Base-by-base conservation (phyloP, 805 yeast genomes). In the Teunomyces barrocoloradensis region DNA sequence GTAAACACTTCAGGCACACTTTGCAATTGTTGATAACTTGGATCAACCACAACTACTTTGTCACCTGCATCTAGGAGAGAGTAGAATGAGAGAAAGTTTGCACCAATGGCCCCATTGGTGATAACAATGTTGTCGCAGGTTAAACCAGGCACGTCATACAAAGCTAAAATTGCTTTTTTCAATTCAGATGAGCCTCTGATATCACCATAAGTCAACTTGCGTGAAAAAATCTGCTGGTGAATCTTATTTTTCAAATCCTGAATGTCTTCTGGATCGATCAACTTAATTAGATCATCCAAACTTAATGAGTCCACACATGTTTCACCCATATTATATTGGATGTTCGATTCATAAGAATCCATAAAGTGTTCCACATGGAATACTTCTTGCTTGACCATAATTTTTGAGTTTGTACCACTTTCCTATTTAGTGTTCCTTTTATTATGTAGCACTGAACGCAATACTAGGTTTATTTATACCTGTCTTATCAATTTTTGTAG, bases 31-130 rank as follows among this genome's bases (percentile, higher is more conserved):
- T 75, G 78, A 60, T 79, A 79, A 1, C 73, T 67, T 11, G 84
- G 84, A 45, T 69, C 71, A 5, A 75, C 71, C 15, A 73, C 77
- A 38, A 78, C 65, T 4, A 75, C 75, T 48, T 74, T 80, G 50
- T 77, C 82, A 4, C 68, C 74, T 4, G 68, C 64, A 30, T 72
- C 71, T 5, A 73, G 71, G 4, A 79, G 49, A 0, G 78, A 58
- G 50, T 77, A 78, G 48, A 74, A 67, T 1, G 69, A 51, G 23
- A 78, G 61, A 54, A 77, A 79, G 52, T 79, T 79, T 28, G 78
- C 82, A 6, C 78, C 83, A 59, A 80, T 80, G 3, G 81, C 82
- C 21, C 84, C 84, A 54, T 77, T 77, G 20, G 81, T 75, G 25
- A 78, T 58, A 17, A 79, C 66, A 21, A 79, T 71, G 46, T 79